These are phyloP conservation scores for Apocynum venetum DNA, from an alignment of 257 asterid species.

Conservation along the genomic window DNA sequence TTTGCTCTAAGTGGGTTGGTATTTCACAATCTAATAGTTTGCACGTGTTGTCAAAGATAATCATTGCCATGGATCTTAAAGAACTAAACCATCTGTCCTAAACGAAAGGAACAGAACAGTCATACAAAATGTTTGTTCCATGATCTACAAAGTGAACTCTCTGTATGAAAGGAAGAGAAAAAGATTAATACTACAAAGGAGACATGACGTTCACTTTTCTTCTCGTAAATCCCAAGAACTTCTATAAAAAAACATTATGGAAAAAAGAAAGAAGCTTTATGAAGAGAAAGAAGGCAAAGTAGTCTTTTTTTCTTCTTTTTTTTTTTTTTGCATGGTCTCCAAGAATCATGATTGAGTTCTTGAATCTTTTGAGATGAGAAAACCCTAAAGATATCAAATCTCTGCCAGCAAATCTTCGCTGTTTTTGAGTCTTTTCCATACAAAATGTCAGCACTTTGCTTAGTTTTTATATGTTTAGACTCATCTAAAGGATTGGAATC, in stretches of 20 bases:
- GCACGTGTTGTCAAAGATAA: conserved; percentile 20
- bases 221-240: conserved; percentile 35
- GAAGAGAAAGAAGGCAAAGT: conserved; percentile 33
- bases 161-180: conserved; percentile 6
- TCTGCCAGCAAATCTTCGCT: conserved; percentile 59
- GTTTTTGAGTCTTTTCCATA: conserved; percentile 39
- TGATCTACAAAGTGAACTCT: conserved; percentile 17
- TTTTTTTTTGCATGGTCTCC: conserved; percentile 77
- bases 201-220: conserved; percentile 24
- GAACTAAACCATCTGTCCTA: conserved; percentile 14
- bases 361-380: conserved; percentile 39
- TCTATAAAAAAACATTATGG: conserved; percentile 22
- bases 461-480: conserved; percentile 38
- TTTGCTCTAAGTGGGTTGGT: conserved; percentile 4
- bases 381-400: conserved; percentile 23
- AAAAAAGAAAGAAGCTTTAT: conserved; percentile 40
- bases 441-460: conserved; percentile 34
- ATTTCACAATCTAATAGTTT: conserved; percentile 3
- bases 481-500: conserved; percentile 57
- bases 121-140: conserved; percentile 17
- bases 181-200: background rate
- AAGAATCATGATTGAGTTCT: conserved; percentile 53
- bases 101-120: conserved; percentile 18
- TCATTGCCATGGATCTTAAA: conserved; percentile 9
- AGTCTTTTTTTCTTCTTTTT: conserved; percentile 5